Evolutionary conservation across 805 yeast species (phyloP), one percentile per base, ranked within the genome.

Genomic region (Saccharomycopsis oosterbeekiorum): DNA sequence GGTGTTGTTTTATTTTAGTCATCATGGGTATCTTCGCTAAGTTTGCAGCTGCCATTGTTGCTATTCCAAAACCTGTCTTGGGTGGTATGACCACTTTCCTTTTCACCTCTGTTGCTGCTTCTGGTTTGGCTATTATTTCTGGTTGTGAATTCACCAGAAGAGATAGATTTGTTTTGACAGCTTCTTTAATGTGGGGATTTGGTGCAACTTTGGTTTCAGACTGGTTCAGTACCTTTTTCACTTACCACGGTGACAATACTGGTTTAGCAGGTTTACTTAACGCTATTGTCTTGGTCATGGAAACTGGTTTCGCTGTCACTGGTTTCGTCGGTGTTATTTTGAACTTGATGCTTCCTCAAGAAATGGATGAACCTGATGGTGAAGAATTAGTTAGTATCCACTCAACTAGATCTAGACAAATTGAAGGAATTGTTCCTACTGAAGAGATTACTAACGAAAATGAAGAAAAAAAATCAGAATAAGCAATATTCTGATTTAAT

Each of bases 11-110:
- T 76, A 89, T 88, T 78, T 75, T 91, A 66, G 69, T 91, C 60
- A 72, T 91, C 63, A 89, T 91, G 96, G 97, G 97, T 50, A 74
- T 91, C 51, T 88, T 91, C 70, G 80, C 96, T 63, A 88, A 89
- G 73, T 89, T 89, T 71, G 91, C 92, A 43, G 96, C 94, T 57
- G 91, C 96, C n/a, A 78, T 91, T 62, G 89, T 86, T 36, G 80
- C 96, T 41, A 89, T 88, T 68, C 96, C 96, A 51, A 79, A 77
- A 60, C 78, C 94, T 1, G 89, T 86, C 37, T 77, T 91, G 61
- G 97, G 97, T 65, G 97, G 97, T 66, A 89, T 90, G 96, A 86
- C 85, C 11, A 78, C 91, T 4, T 87, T 86, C 73, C 74, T 87
- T 59, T 87, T 86, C 78, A 80, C 88, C 39, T 82, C 90, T 2